Base-by-base conservation (phyloP, 2,329 filamentous ascomycete species). In the Colletotrichum kahawae region DNA sequence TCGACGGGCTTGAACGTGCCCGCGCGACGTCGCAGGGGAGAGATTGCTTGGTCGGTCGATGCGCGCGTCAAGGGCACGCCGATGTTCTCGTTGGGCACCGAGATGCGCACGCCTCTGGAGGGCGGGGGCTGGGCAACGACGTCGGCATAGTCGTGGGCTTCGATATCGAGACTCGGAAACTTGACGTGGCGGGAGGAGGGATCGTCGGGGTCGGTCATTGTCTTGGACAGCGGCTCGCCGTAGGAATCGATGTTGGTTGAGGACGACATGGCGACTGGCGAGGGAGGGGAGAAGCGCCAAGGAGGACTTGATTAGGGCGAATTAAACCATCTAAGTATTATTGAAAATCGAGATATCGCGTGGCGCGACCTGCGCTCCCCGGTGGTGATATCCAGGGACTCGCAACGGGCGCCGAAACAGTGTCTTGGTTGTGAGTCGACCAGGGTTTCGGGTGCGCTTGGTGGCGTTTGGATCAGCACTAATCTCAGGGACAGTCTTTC, bases 1-100 rank as follows among this genome's bases (percentile, higher is more conserved):
- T 88, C 84, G 34, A 89, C 79, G 7, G 86, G 87, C 77, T 83
- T 84, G 77, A 89, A 88, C 4, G 87, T 88, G 59, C 82, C 83
- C 18, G 84, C 82, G 31, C 74, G 74, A 21, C 73, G 73, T 2
- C 73, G 73, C 69, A 75, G 36, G 5, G 73, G 73, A 2, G 73
- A 75, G n/a, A 75, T 63, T 21, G 57, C 54, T 14, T 75, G 62
- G 34, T 72, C 69, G 34, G 73, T 75, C 6, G 69, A 67, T 29
- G 73, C 36, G 56, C 71, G 71, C 12, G 71, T 76, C 56, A 75
- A 57, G 18, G 75, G 75, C n/a, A 29, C 64, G 51, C 72, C 75
- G 43, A 68, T 48, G 14, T 60, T 36, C 12, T 75, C 64, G 43
- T 66, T 59, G n/a, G 69, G 43, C 21, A 57, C 29, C 14, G 59